Base-by-base conservation (phyloP, 768 basidiomycete genomes). In the Russula sp. region DNA sequence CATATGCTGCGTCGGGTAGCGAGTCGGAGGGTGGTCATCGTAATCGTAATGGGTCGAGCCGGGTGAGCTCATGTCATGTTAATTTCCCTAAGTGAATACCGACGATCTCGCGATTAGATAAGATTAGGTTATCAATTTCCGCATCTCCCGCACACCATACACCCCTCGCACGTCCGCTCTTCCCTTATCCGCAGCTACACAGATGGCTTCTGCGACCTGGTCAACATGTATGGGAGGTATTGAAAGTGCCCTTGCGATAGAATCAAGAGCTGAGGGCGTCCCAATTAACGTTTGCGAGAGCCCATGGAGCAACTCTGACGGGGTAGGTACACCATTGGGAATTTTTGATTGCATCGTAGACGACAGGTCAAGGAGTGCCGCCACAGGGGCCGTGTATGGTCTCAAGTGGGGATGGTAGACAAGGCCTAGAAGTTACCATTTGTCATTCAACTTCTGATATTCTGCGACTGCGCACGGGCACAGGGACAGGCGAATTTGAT, bases 351-450 rank as follows among this genome's bases (percentile, higher is more conserved):
- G 91, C 31, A 94, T 59, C 7, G 81, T 78, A 10, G 92, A 83
- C 27, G 94, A 90, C 8, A 95, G 75, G 71, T 94, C 91, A 47
- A 97, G 80, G 59, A 94, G 71, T 7, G 88, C 87, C 1, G 96
- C 94, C 57, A 90, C 80, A 55, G 92, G 88, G 47, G 92, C 88
- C 10, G 89, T 88, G 53, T 95, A 70, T n/a, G 97, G 97, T 48
- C 94, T 86, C 68, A 87, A 79, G 74, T 97, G 94, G 9, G 96
- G 89, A 72, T 98, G 96, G 75, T 98, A 98, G 68, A 99, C 93
- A 57, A 99, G 79, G 66, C 95, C 97, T 94, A 45, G 3, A 35
- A 59, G 13, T 52, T 6, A 55, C 40, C 52, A 34, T 39, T 44
- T 32, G 54, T 49, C 31, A 58, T 11, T 18, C 45, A 39, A 16